A percentile compares a stretch with the other conserved stretches of the same genome.
Conservation (phyloP, 257 asterid genomes). For the Leptodermis oblonga region DNA sequence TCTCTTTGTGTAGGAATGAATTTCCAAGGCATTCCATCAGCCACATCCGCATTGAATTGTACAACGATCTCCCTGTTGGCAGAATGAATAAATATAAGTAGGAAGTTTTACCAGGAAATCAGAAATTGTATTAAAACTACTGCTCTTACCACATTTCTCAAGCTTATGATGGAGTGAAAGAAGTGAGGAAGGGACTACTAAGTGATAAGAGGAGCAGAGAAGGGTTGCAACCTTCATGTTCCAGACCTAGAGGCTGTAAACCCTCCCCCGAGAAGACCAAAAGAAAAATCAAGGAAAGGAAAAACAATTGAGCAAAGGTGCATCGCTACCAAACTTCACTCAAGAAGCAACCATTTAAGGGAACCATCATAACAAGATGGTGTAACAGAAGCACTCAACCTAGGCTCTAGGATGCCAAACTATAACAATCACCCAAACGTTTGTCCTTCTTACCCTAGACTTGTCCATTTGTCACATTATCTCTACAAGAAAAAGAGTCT, state of each 20-base stretch:
- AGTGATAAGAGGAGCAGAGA: too few relatives aligned
- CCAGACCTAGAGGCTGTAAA: too few relatives aligned
- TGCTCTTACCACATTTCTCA: not conserved
- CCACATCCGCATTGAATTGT: conserved; percentile 97
- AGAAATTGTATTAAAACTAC: not conserved
- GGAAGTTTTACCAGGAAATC: not conserved
- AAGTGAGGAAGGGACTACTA: not conserved
- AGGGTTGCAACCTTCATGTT: not conserved
- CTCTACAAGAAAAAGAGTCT: not conserved
- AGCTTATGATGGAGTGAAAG: too few relatives aligned
- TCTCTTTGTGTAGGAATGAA: conserved; percentile 89
- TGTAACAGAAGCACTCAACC: not conserved
- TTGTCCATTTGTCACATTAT: not conserved
- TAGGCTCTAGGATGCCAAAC: not conserved
- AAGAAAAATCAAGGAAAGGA: too few relatives aligned
- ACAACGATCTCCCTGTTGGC: conserved; percentile 77
- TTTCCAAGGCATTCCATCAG: conserved; percentile 98
- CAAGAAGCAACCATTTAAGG: not conserved
- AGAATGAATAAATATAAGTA: conserved; percentile 6
- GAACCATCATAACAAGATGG: not conserved
- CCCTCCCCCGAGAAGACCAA: too few relatives aligned
- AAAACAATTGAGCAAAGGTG: not conserved
- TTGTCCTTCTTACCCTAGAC: not conserved
- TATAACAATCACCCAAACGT: not conserved
- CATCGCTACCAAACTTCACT: not conserved